Conservation (phyloP, 768 basidiomycete genomes). For the Kwoniella newhampshirensis region DNA sequence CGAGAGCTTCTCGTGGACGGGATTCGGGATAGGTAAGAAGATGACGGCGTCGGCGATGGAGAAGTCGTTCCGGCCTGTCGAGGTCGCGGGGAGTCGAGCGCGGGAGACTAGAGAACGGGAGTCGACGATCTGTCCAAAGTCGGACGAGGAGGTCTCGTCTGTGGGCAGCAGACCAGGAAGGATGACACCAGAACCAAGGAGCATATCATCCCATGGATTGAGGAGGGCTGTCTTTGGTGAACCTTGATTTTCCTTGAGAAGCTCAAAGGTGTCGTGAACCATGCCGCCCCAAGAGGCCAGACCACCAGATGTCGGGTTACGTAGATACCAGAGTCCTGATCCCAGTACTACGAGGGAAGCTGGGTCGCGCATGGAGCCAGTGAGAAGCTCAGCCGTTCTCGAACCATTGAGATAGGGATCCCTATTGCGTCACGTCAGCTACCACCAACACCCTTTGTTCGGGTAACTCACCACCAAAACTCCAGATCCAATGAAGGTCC, state of each 20-base stretch:
- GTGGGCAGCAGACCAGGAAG: slow-evolving; percentile 26
- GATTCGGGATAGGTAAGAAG: slow-evolving; percentile 73
- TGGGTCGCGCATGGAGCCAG: slow-evolving; percentile 33
- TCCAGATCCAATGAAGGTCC: slow-evolving; percentile 36
- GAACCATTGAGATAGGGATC: slow-evolving; percentile 83
- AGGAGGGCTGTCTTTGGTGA: slow-evolving; percentile 38
- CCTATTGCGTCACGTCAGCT: slow-evolving; percentile 54
- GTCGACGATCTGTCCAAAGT: neutral
- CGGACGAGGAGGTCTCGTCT: neutral
- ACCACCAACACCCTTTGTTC: neutral
- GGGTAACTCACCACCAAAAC: slow-evolving; percentile 48
- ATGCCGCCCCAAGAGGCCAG: slow-evolving; percentile 74
- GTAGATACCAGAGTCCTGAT: slow-evolving; percentile 85
- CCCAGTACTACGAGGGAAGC: slow-evolving; percentile 77
- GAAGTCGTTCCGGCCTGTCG: slow-evolving; percentile 21
- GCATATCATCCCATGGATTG: slow-evolving; percentile 42
- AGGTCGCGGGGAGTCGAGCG: neutral
- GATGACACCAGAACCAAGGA: slow-evolving; percentile 27
- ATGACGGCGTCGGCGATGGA: slow-evolving; percentile 70
- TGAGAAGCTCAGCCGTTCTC: slow-evolving; percentile 58
- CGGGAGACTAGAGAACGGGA: neutral
- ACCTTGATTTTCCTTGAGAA: slow-evolving; percentile 49
- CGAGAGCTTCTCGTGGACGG: slow-evolving; percentile 67
- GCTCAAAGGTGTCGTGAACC: slow-evolving; percentile 66
- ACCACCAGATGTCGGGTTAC: slow-evolving; percentile 73